Conservation (phyloP, 306 rosid species). For the Prunus mume region DNA sequence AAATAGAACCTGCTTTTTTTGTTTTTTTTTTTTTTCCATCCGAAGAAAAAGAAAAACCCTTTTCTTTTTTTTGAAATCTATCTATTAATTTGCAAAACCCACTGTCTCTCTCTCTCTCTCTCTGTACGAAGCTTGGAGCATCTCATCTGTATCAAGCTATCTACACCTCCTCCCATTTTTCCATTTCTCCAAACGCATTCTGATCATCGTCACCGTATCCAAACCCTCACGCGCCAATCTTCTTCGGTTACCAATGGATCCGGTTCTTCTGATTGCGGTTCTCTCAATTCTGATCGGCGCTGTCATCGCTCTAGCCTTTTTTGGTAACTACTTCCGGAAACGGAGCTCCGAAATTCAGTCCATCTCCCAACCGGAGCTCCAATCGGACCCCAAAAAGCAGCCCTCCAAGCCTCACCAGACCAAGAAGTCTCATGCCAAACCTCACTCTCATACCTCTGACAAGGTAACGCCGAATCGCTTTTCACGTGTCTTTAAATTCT, state of each 20-base stretch:
- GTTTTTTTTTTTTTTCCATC: no score
- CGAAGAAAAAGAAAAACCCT: no score
- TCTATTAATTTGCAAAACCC: background rate
- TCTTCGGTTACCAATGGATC: conserved; percentile 55
- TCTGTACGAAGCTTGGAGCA: background rate
- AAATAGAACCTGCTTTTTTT: no score
- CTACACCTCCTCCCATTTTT: background rate
- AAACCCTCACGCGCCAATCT: background rate
- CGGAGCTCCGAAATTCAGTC: conserved; percentile 78
- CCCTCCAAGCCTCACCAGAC: conserved; percentile 43
- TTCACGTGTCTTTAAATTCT: background rate
- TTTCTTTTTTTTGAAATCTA: background rate
- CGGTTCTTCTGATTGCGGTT: conserved; percentile 37
- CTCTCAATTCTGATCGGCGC: conserved; percentile 72
- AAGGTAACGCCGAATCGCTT: conserved; percentile 42
- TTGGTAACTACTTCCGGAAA: conserved; percentile 55
- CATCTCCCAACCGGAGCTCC: conserved; percentile 55
- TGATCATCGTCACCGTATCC: background rate
- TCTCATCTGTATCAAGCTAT: background rate
- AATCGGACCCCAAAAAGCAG: conserved; percentile 45
- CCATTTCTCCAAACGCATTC: background rate
- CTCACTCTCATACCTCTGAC: conserved; percentile 67
- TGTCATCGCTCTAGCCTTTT: conserved; percentile 59
- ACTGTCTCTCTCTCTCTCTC: background rate
- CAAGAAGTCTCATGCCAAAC: conserved; percentile 59